Evolutionary conservation across 352 stramenopile species (phyloP).

Genomic region (Globisporangium nunn): DNA sequence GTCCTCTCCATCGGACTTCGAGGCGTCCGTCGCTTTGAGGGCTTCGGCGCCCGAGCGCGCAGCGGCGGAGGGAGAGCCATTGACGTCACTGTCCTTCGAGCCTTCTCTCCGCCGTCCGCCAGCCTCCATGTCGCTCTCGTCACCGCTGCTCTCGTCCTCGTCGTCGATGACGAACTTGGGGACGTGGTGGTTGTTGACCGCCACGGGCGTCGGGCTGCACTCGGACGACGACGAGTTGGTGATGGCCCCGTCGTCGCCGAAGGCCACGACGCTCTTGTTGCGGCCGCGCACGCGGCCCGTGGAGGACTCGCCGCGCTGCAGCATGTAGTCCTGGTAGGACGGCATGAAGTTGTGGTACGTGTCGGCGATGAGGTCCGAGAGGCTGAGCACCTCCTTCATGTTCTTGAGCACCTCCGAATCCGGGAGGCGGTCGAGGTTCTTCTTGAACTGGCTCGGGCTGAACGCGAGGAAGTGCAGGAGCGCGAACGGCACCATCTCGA

Average conservation of each 20-base stretch:
- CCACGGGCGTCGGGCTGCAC: constrained; percentile 45
- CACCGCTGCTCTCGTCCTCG: constrained; percentile 37
- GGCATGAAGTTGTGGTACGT: constrained; percentile 88
- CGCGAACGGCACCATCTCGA: constrained; percentile 87
- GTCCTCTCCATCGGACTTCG: too few species aligned
- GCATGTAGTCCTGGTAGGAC: constrained; percentile 80
- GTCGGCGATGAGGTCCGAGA: constrained; percentile 72
- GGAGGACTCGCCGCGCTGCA: constrained; percentile 59
- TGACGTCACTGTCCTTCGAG: not conserved
- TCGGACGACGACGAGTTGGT: constrained; percentile 36
- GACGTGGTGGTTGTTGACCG: constrained; percentile 38
- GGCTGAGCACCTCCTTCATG: constrained; percentile 84
- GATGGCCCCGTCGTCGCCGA: constrained; percentile 32
- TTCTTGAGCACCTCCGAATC: constrained; percentile 84
- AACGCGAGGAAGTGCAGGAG: constrained; percentile 75
- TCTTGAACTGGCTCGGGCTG: constrained; percentile 77
- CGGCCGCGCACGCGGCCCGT: constrained; percentile 23
- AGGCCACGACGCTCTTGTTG: constrained; percentile 30
- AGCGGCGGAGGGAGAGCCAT: too few species aligned
- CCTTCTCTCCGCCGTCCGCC: not conserved
- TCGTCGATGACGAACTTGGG: constrained; percentile 75
- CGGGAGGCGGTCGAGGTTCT: constrained; percentile 57
- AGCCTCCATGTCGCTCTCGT: constrained; percentile 28
- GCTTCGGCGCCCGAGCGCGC: too few species aligned
- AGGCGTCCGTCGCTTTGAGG: too few species aligned